Percentiles rank a stretch among this genome's conserved stretches.
phyloP scores from a whole-genome alignment of 2,329 filamentous ascomycete genomes.

The Mollisiaceae sp. region DNA sequence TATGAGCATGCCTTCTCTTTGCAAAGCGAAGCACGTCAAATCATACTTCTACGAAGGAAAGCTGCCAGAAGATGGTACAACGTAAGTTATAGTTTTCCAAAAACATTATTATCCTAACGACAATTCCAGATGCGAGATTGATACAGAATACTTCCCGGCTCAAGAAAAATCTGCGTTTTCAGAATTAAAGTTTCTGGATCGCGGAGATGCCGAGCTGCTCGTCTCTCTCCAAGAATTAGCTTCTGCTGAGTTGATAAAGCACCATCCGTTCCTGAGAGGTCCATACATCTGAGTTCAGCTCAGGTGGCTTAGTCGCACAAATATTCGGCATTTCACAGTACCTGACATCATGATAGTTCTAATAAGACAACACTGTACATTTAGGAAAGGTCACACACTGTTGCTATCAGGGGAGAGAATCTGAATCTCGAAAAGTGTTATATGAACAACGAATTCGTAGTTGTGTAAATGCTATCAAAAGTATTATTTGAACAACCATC shows the following conservation, averaged over 20 bases:
- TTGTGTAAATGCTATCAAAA: neutral
- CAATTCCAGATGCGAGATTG: slow-evolving; percentile 23
- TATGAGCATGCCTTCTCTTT: slow-evolving; percentile 34
- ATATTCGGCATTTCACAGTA: too few relatives aligned
- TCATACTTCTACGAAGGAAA: slow-evolving; percentile 34
- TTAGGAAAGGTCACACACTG: too few relatives aligned
- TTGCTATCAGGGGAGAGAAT: too few relatives aligned
- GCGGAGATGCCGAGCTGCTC: slow-evolving; percentile 25
- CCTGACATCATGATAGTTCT: too few relatives aligned
- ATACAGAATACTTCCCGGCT: slow-evolving; percentile 28
- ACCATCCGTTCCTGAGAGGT: neutral
- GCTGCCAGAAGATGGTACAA: slow-evolving; percentile 27
- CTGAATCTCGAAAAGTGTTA: neutral
- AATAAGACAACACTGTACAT: too few relatives aligned
- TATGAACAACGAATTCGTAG: neutral
- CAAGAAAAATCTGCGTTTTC: slow-evolving; percentile 6
- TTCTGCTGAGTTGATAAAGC: neutral
- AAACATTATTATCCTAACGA: neutral
- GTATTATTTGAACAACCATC: too few relatives aligned
- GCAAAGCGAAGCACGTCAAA: slow-evolving; percentile 32
- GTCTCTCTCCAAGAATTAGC: slow-evolving; percentile 21
- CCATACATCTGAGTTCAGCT: too few relatives aligned
- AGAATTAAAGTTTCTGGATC: neutral
- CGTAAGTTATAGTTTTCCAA: slow-evolving; percentile 19
- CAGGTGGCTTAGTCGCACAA: too few relatives aligned